phyloP scores from a whole-genome alignment of 106 monocot genomes.

The Allium fistulosum region DNA sequence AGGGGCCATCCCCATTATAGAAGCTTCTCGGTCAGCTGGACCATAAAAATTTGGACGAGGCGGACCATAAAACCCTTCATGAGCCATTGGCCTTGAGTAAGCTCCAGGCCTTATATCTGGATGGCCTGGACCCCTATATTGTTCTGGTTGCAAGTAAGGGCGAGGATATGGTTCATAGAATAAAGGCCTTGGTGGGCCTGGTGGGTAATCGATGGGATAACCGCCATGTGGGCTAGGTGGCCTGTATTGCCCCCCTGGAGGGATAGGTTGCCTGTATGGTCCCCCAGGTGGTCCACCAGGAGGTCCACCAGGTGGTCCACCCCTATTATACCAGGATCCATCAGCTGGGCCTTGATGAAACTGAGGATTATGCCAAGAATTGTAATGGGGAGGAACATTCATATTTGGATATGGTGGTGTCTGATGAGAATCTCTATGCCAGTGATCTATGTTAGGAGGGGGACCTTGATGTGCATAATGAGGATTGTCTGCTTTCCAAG shows the following conservation, averaged over 20 bases:
- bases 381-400: slow-evolving; percentile 34
- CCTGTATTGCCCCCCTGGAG: too few species aligned
- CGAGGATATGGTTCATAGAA: slow-evolving; percentile 29
- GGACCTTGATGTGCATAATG: slow-evolving; percentile 12
- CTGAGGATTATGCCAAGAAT: slow-evolving; percentile 60
- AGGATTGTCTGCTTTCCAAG: slow-evolving; percentile 27
- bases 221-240: too few species aligned
- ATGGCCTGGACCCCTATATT: slow-evolving; percentile 31
- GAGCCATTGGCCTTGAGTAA: slow-evolving; percentile 37
- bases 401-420: slow-evolving; percentile 22
- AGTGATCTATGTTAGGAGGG: slow-evolving; percentile 26
- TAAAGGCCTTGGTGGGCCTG: too few species aligned
- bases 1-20: slow-evolving; percentile 17
- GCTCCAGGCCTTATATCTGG: slow-evolving; percentile 51
- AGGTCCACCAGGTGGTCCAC: not conserved
- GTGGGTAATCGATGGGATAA: too few species aligned
- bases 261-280: too few species aligned
- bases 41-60: not conserved
- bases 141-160: slow-evolving; percentile 44
- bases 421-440: slow-evolving; percentile 33
- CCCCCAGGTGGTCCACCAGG: slow-evolving; percentile 23
- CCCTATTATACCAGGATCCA: slow-evolving; percentile 55
- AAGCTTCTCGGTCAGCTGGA: not conserved
- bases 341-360: slow-evolving; percentile 25
- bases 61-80: slow-evolving; percentile 58